These are phyloP conservation scores for Phytopythium sindhum DNA, from an alignment of 352 stramenopile species.

Conservation along the genomic window DNA sequence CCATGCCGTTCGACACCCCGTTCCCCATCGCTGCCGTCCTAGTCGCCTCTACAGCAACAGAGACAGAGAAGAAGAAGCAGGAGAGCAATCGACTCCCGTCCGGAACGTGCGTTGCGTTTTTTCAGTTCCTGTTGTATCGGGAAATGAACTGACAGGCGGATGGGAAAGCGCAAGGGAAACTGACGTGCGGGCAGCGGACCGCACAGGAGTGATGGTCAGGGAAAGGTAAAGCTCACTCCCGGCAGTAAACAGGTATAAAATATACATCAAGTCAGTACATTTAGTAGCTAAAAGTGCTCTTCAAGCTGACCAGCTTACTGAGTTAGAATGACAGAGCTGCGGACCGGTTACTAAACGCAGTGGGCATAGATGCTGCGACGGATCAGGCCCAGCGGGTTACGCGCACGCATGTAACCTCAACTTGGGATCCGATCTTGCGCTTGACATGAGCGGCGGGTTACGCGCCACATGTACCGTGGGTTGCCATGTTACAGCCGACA, in stretches of 20 bases:
- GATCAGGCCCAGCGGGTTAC: background rate
- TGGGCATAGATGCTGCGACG: background rate
- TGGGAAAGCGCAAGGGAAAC: background rate
- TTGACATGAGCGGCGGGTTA: no score
- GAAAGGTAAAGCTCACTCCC: background rate
- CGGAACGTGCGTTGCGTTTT: background rate
- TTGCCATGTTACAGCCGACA: background rate
- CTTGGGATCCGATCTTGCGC: background rate
- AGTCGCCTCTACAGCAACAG: no score
- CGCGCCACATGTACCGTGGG: no score
- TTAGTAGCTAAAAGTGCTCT: no score
- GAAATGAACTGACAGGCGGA: background rate
- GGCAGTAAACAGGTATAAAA: background rate
- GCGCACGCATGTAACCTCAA: background rate
- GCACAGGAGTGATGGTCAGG: background rate
- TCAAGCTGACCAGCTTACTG: no score
- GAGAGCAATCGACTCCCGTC: background rate
- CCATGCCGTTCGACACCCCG: conserved; percentile 65
- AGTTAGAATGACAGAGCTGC: no score
- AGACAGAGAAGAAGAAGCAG: background rate
- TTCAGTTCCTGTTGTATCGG: background rate
- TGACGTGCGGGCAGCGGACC: background rate
- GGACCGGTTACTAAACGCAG: background rate
- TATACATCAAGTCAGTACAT: background rate
- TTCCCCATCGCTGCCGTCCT: conserved; percentile 49